Evolutionary conservation across 768 basidiomycete species (phyloP), one percentile per base, ranked within the genome.

Genomic region (Rhodotorula toruloides): DNA sequence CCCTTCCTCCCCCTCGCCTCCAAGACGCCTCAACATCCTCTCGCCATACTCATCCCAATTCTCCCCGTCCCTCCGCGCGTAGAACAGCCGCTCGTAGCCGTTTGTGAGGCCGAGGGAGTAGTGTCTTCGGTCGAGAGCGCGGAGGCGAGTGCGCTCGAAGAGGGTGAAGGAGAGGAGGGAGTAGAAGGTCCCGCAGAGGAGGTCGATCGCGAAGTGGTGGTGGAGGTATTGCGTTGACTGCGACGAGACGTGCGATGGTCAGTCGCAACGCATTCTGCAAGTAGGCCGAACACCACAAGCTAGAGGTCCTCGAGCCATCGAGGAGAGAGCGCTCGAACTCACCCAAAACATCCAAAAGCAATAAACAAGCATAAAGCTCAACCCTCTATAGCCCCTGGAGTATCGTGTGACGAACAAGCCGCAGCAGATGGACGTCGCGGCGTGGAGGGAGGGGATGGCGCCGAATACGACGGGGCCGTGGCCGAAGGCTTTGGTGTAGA

Each of bases 151-250:
- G 27, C 69, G 69, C 44, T 66, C 65, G 37, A 58, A 61, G 32
- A 71, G 34, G 36, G 40, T 46, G 69, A 71, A 71, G 12, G 69
- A 55, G 46, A 63, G 42, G 43, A n/a, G 29, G 27, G 65, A 55
- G 69, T 66, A 71, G 57, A 67, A 36, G 16, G 61, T 56, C 29
- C 69, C 69, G 58, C 34, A 21, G n/a, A 71, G 49, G 42, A 71
- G 65, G 49, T 71, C 69, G 65, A 71, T 66, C 11, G 65, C 65
- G 36, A 66, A 71, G 56, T 68, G 67, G 42, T 69, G 68, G 32
- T 71, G 69, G 4, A 71, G 44, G 61, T 71, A 71, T 25, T 65
- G 60, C 3, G 63, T 69, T 2, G 56, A 21, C 56, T n/a, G n/a
- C n/a, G n/a, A n/a, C n/a, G n/a, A n/a, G 29, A 58, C 37, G 49